Conservation (phyloP, 306 rosid genomes). For the Myrica gale region DNA sequence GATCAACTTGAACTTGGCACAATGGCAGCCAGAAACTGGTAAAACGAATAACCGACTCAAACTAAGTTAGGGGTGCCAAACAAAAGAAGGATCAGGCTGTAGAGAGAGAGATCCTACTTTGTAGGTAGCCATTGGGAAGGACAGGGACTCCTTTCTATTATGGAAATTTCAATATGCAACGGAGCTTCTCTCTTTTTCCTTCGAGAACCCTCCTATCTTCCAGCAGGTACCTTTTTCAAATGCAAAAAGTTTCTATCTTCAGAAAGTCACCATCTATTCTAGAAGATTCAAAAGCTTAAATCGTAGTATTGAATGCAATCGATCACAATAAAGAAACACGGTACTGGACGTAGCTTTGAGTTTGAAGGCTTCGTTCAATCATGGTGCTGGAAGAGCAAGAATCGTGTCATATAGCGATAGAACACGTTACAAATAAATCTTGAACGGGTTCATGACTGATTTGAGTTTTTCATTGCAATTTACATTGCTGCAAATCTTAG, state of each 20-base stretch:
- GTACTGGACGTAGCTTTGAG: neutral
- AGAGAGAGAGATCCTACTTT: slow-evolving; percentile 47
- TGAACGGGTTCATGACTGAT: no score
- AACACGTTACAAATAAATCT: no score
- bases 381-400: no score
- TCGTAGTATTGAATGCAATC: neutral
- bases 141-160: slow-evolving; percentile 31
- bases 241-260: neutral
- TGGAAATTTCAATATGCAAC: slow-evolving; percentile 27
- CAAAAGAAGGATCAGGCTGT: neutral
- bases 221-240: slow-evolving; percentile 46
- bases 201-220: slow-evolving; percentile 41
- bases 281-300: neutral
- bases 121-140: slow-evolving; percentile 60
- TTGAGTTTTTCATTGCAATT: neutral
- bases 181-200: slow-evolving; percentile 40
- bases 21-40: slow-evolving; percentile 40
- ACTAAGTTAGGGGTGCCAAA: slow-evolving; percentile 47
- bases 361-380: neutral
- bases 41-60: slow-evolving; percentile 48
- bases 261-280: neutral
- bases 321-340: neutral
- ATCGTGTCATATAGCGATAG: no score
- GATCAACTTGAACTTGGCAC: slow-evolving; percentile 13
- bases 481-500: neutral